phyloP scores from a whole-genome alignment of 2,329 filamentous ascomycete species.

The Colletotrichum aenigma region DNA sequence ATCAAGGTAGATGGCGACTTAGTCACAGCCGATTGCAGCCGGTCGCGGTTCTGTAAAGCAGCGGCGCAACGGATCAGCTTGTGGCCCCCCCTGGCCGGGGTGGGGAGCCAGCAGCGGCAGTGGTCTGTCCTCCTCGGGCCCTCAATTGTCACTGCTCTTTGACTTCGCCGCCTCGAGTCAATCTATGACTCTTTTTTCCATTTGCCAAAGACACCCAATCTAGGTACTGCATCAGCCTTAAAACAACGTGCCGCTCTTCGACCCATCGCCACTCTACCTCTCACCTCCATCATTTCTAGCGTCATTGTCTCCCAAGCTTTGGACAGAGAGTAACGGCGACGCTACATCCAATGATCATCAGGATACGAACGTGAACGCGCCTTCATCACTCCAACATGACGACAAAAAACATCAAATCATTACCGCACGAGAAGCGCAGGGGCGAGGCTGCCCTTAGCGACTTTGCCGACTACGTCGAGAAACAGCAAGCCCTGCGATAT shows the following conservation, averaged over 20 bases:
- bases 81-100: not conserved
- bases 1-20: not conserved
- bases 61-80: not conserved
- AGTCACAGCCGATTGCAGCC: not conserved
- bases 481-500: slow-evolving; percentile 81
- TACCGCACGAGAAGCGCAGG: slow-evolving; percentile 80
- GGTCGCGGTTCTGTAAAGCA: slow-evolving; percentile 1
- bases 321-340: not conserved
- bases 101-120: not conserved
- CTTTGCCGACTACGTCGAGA: slow-evolving; percentile 96
- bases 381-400: slow-evolving; percentile 49
- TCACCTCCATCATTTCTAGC: not conserved
- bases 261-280: not conserved
- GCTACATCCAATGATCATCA: slow-evolving; percentile 29
- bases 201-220: not conserved
- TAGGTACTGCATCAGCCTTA: not conserved
- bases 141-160: slow-evolving; percentile 8
- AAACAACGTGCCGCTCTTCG: not conserved
- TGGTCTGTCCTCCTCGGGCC: not conserved
- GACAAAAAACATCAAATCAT: slow-evolving; percentile 61
- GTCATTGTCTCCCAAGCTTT: not conserved
- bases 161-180: slow-evolving; percentile 19
- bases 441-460: slow-evolving; percentile 92
- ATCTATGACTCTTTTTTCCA: slow-evolving; percentile 14
- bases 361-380: slow-evolving; percentile 27